Evolutionary conservation across 805 yeast species (phyloP).

Genomic region (Soucietia sequanensis): DNA sequence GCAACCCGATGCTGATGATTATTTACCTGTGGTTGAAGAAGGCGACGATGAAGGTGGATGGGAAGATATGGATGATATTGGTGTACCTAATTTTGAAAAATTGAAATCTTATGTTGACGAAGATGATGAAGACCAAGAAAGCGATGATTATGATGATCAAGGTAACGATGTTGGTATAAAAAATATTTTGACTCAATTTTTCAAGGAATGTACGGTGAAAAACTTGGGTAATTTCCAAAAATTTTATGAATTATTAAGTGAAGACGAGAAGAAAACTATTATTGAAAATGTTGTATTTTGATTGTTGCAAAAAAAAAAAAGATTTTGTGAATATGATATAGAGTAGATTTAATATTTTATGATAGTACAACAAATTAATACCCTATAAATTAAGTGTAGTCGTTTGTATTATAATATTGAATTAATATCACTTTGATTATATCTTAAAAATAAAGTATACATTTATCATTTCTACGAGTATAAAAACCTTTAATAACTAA

Average conservation of each 20-base stretch:
- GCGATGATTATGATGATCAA: conserved; percentile 29
- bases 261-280: conserved; percentile 52
- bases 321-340: no score
- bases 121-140: conserved; percentile 37
- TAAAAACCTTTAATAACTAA: no score
- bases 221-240: conserved; percentile 51
- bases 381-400: no score
- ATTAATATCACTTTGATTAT: no score
- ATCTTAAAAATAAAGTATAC: no score
- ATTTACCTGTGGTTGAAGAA: conserved; percentile 36
- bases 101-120: conserved; percentile 55
- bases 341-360: no score
- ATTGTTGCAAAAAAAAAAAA: no score
- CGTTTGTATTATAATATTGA: no score
- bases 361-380: no score
- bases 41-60: conserved; percentile 59
- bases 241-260: conserved; percentile 48
- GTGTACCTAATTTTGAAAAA: conserved; percentile 61
- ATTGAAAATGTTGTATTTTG: conserved; percentile 48
- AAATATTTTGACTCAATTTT: conserved; percentile 47
- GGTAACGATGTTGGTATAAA: conserved; percentile 34
- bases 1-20: conserved; percentile 45
- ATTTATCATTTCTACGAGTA: no score
- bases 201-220: conserved; percentile 53
- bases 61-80: conserved; percentile 75